phyloP scores from a whole-genome alignment of 2,329 filamentous ascomycete species.

The Metarhizium guizhouense region DNA sequence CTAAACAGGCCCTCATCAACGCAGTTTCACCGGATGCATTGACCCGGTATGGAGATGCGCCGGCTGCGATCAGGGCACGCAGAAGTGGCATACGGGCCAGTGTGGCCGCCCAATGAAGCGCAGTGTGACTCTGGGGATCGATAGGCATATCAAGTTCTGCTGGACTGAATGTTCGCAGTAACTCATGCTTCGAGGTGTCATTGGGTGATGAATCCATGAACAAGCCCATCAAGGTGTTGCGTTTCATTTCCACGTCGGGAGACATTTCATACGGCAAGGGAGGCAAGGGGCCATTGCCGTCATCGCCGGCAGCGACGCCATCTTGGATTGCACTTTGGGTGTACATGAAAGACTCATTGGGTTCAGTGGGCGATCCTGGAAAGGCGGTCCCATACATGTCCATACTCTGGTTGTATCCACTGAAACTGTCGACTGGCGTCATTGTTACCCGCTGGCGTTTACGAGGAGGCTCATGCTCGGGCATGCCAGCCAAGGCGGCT shows the following conservation, averaged over 20 bases:
- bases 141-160: conserved; percentile 87
- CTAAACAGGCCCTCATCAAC: conserved; percentile 82
- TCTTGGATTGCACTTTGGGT: conserved; percentile 40
- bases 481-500: conserved; percentile 27
- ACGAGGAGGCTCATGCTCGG: conserved; percentile 66
- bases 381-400: conserved; percentile 38
- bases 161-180: conserved; percentile 65
- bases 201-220: conserved; percentile 67
- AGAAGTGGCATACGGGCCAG: conserved; percentile 78
- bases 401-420: conserved; percentile 39
- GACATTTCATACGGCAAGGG: conserved; percentile 55
- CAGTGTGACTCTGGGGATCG: conserved; percentile 80
- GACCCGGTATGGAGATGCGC: conserved; percentile 79
- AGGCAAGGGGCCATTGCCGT: conserved; percentile 50
- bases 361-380: conserved; percentile 69
- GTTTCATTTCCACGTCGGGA: conserved; percentile 67
- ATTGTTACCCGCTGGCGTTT: conserved; percentile 61
- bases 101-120: conserved; percentile 92
- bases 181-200: conserved; percentile 66
- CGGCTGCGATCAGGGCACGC: conserved; percentile 70
- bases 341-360: conserved; percentile 71
- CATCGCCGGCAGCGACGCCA: conserved; percentile 30
- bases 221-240: conserved; percentile 70
- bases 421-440: conserved; percentile 49
- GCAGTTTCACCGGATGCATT: conserved; percentile 89